Evolutionary conservation across 352 stramenopile genomes (phyloP).

Genomic region (Phytophthora constricta): DNA sequence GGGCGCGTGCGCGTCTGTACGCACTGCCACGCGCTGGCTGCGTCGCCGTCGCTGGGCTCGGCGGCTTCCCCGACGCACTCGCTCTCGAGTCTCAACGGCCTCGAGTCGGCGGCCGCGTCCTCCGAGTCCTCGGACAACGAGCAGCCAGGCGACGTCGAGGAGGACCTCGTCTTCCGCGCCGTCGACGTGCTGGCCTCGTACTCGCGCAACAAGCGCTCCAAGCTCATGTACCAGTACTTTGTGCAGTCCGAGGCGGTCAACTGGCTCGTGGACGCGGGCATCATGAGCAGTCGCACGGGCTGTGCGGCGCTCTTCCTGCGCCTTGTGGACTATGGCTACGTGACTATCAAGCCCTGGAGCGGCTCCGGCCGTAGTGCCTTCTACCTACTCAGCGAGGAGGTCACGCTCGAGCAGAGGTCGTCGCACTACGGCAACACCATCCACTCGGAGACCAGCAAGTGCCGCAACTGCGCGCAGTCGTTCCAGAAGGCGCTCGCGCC

Average conservation of each 20-base stretch:
- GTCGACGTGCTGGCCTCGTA: constrained; percentile 74
- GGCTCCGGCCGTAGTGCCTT: constrained; percentile 61
- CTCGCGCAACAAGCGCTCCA: constrained; percentile 74
- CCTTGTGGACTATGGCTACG: constrained; percentile 74
- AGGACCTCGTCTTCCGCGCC: constrained; percentile 64
- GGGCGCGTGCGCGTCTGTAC: constrained; percentile 77
- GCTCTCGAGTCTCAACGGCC: constrained; percentile 15
- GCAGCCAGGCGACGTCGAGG: constrained; percentile 59
- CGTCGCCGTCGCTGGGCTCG: constrained; percentile 30
- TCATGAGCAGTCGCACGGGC: constrained; percentile 64
- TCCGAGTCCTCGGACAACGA: constrained; percentile 63
- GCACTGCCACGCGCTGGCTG: constrained; percentile 56
- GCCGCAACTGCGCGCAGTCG: constrained; percentile 78
- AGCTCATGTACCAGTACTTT: constrained; percentile 85
- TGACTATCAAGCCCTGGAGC: constrained; percentile 66
- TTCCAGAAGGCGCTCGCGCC: constrained; percentile 73
- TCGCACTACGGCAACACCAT: constrained; percentile 74
- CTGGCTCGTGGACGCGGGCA: constrained; percentile 76
- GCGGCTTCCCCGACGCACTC: constrained; percentile 42
- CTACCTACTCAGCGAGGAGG: constrained; percentile 75
- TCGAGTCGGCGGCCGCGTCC: constrained; percentile 37
- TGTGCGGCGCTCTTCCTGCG: constrained; percentile 65
- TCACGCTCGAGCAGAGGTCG: constrained; percentile 56
- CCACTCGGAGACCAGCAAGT: constrained; percentile 83
- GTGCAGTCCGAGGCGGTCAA: constrained; percentile 85